Conservation (phyloP, 371 early-diverging fungal genomes). For the Chytridiales sp. region DNA sequence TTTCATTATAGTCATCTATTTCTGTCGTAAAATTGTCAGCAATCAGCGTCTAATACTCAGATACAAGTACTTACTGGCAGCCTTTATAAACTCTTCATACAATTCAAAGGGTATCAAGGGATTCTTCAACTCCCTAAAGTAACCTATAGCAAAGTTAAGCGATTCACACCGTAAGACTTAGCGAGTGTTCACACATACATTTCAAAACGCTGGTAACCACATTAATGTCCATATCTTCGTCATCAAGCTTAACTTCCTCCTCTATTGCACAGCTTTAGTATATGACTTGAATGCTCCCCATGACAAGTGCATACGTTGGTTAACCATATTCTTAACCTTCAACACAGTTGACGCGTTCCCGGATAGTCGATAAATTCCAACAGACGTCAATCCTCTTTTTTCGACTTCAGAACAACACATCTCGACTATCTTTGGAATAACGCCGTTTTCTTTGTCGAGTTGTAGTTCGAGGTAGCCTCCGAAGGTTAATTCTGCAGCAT, state of each 20-base stretch:
- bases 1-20: conserved; percentile 70
- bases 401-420: conserved; percentile 70
- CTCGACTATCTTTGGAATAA: conserved; percentile 64
- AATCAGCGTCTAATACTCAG: conserved; percentile 2
- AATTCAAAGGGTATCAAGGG: conserved; percentile 76
- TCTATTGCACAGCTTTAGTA: conserved; percentile 18
- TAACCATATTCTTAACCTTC: conserved; percentile 61
- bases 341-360: conserved; percentile 74
- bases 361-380: conserved; percentile 81
- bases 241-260: conserved; percentile 39
- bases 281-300: too few species aligned
- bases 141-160: conserved; percentile 42
- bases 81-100: conserved; percentile 74
- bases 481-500: conserved; percentile 64
- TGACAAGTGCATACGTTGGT: conserved; percentile 59
- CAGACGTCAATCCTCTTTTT: conserved; percentile 57
- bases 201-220: conserved; percentile 74
- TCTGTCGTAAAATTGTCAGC: conserved; percentile 32
- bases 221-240: conserved; percentile 66
- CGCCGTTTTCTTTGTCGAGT: conserved; percentile 39
- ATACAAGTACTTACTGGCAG: conserved; percentile 57
- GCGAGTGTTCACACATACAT: conserved; percentile 26
- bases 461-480: conserved; percentile 60
- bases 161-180: not conserved
- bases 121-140: conserved; percentile 76